Evolutionary conservation across 495 filamentous ascomycete genomes (phyloP).

Genomic region (Aeminium ludgeri): DNA sequence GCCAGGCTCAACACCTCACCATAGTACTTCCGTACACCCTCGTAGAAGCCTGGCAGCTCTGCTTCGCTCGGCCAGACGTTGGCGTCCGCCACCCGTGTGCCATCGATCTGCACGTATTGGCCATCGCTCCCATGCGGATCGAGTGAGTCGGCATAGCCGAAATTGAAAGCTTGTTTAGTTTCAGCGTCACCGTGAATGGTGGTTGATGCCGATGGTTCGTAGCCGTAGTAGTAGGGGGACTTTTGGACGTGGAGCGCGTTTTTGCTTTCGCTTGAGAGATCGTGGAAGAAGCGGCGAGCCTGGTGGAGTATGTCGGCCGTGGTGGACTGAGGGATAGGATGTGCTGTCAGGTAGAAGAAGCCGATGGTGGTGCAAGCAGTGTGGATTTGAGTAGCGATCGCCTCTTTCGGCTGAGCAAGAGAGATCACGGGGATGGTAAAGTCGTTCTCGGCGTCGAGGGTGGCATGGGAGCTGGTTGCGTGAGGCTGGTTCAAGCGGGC

Average conservation of each 20-base stretch:
- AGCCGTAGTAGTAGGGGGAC: slow-evolving; percentile 23
- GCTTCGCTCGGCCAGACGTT: slow-evolving; percentile 29
- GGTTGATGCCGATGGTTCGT: slow-evolving; percentile 18
- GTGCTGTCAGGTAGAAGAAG: slow-evolving; percentile 35
- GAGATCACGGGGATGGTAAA: too few relatives aligned
- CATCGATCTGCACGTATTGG: slow-evolving; percentile 18
- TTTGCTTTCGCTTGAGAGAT: slow-evolving; percentile 22
- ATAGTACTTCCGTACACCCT: slow-evolving; percentile 34
- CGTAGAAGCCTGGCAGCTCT: slow-evolving; percentile 29
- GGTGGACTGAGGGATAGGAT: slow-evolving; percentile 23
- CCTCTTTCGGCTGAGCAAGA: background rate
- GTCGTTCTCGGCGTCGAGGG: too few relatives aligned
- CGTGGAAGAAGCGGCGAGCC: slow-evolving; percentile 19
- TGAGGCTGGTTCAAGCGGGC: too few relatives aligned
- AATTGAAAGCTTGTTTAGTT: slow-evolving; percentile 24
- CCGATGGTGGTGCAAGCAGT: slow-evolving; percentile 25
- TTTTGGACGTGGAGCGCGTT: slow-evolving; percentile 17
- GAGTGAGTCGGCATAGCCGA: slow-evolving; percentile 1
- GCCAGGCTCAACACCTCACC: slow-evolving; percentile 21
- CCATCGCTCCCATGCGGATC: slow-evolving; percentile 5
- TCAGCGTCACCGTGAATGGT: slow-evolving; percentile 17
- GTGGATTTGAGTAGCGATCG: slow-evolving; percentile 20
- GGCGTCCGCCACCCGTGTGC: slow-evolving; percentile 16
- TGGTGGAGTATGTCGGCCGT: slow-evolving; percentile 17
- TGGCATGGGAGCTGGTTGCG: too few relatives aligned